Conservation (phyloP, 345 rosid genomes). For the Mercurialis annua region DNA sequence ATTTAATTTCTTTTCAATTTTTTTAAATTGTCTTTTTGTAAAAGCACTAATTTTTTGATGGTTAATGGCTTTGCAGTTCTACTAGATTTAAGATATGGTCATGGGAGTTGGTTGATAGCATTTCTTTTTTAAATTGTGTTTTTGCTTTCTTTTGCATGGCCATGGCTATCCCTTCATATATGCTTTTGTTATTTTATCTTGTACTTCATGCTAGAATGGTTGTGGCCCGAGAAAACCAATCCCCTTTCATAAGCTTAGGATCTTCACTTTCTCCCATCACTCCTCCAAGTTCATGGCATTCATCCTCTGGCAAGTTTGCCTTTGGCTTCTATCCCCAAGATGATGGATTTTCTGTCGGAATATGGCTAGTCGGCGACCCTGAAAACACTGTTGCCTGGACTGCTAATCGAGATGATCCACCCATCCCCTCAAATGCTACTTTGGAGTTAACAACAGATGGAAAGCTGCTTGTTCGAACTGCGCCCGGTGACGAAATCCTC, state of each 20-base stretch:
- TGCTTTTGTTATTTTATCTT: not conserved
- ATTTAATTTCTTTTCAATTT: no score
- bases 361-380: constrained; percentile 1
- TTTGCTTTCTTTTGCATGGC: not conserved
- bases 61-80: no score
- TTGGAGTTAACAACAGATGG: constrained; percentile 11
- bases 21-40: no score
- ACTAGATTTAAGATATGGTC: no score
- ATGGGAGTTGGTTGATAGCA: no score
- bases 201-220: not conserved
- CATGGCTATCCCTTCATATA: not conserved
- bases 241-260: not conserved
- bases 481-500: not conserved
- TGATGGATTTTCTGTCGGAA: constrained; percentile 21
- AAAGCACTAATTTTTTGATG: no score
- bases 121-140: no score
- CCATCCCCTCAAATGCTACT: constrained; percentile 16
- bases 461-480: constrained; percentile 16
- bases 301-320: constrained; percentile 24
- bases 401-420: constrained; percentile 25
- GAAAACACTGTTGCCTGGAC: constrained; percentile 29
- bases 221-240: not conserved
- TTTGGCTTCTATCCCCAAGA: constrained; percentile 32
- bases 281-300: constrained; percentile 20
- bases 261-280: constrained; percentile 14